A percentile compares a stretch with the other conserved stretches of the same genome.
Evolutionary conservation across 495 filamentous ascomycete genomes (phyloP).

Genomic region (Xylaria curta): DNA sequence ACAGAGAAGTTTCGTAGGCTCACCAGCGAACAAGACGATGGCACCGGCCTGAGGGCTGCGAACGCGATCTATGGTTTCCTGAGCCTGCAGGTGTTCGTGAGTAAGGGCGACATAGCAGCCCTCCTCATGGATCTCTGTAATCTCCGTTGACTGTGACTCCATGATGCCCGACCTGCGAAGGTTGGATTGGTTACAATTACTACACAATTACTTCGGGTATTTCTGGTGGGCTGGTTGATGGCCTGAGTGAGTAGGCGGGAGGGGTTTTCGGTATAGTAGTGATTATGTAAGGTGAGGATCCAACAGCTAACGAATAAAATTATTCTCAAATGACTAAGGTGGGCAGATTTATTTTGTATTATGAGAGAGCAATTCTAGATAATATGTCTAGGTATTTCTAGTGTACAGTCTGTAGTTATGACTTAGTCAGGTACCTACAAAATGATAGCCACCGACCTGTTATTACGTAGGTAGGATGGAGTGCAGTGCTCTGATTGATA

Average conservation of each 20-base stretch:
- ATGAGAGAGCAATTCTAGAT: not conserved
- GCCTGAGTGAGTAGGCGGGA: not conserved
- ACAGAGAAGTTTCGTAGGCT: conserved; percentile 21
- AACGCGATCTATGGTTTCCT: conserved; percentile 66
- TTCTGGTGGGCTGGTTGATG: not conserved
- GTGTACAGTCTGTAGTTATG: not conserved
- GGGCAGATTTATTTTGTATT: not conserved
- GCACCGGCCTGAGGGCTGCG: conserved; percentile 84
- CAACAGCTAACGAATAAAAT: not conserved
- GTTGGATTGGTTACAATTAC: not conserved
- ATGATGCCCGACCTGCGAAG: conserved; percentile 17
- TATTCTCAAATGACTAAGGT: not conserved
- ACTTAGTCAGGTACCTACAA: not conserved
- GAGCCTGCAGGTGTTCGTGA: conserved; percentile 64
- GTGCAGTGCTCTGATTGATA: conserved; percentile 2
- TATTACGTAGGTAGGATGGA: not conserved
- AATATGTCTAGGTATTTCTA: not conserved
- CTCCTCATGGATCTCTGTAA: conserved; percentile 43
- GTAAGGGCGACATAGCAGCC: conserved; percentile 69
- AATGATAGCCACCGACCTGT: not conserved
- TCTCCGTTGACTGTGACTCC: conserved; percentile 29
- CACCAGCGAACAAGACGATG: conserved; percentile 85
- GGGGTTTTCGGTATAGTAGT: not conserved
- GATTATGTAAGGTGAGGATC: not conserved
- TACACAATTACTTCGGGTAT: not conserved